These are phyloP conservation scores for Pharus latifolius DNA, from an alignment of 176 grass and related monocot species.

Conservation along the genomic window DNA sequence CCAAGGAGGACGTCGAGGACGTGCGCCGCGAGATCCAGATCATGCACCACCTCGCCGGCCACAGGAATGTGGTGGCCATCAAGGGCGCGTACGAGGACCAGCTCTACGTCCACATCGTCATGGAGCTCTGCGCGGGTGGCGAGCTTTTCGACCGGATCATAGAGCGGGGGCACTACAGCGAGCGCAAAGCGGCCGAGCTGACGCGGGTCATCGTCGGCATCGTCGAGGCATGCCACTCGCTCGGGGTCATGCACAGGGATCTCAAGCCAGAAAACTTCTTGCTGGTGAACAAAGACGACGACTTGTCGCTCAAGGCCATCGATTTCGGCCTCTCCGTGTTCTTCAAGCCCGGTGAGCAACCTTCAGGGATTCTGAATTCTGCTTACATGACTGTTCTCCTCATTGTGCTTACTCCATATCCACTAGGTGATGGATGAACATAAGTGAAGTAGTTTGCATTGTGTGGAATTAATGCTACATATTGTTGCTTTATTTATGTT, in stretches of 20 bases:
- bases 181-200: constrained; percentile 89
- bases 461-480: background rate
- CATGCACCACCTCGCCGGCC: constrained; percentile 92
- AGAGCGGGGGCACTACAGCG: constrained; percentile 86
- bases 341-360: constrained; percentile 82
- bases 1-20: constrained; percentile 87
- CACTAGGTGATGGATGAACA: background rate
- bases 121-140: constrained; percentile 88
- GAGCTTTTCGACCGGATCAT: constrained; percentile 97
- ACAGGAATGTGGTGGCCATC: constrained; percentile 83
- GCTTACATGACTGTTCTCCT: background rate
- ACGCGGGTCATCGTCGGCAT: constrained; percentile 82
- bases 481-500: background rate
- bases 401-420: background rate
- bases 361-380: background rate
- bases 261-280: constrained; percentile 97
- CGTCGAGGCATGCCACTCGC: constrained; percentile 89
- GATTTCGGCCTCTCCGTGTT: constrained; percentile 98
- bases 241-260: constrained; percentile 94
- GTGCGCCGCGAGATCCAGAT: constrained; percentile 99
- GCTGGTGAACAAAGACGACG: constrained; percentile 64
- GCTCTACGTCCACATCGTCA: constrained; percentile 79
- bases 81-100: constrained; percentile 89
- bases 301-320: constrained; percentile 81
- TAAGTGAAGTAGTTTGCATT: background rate